Evolutionary conservation across 495 filamentous ascomycete genomes (phyloP).

Genomic region (Xylaria nigripes): DNA sequence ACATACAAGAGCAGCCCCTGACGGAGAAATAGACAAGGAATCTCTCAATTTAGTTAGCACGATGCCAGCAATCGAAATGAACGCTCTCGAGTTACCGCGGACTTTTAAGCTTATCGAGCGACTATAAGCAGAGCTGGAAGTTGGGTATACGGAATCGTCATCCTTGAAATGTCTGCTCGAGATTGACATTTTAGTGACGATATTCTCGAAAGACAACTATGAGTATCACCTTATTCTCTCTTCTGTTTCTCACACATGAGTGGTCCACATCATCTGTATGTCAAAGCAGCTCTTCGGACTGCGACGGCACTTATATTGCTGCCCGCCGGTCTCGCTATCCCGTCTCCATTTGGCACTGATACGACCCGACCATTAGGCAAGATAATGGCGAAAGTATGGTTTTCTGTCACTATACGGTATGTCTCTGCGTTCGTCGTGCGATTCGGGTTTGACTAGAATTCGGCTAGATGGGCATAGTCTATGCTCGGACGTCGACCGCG

Average conservation of each 20-base stretch:
- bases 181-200: background rate
- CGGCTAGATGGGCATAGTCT: constrained; percentile 46
- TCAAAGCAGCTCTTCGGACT: background rate
- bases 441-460: background rate
- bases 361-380: constrained; percentile 1
- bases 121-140: background rate
- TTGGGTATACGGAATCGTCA: background rate
- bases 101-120: background rate
- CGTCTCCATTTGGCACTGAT: background rate
- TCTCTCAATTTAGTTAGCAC: background rate
- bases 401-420: constrained; percentile 55
- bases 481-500: constrained; percentile 37
- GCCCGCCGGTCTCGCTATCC: background rate
- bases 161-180: background rate
- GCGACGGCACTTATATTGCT: background rate
- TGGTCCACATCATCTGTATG: constrained; percentile 1
- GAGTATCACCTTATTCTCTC: background rate
- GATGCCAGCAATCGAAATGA: background rate
- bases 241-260: background rate
- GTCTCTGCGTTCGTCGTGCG: background rate
- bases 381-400: constrained; percentile 31
- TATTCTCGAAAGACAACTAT: background rate
- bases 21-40: background rate
- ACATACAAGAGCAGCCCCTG: background rate
- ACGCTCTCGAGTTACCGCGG: background rate